Base-by-base conservation (phyloP, 1,284 basidiomycete genomes). In the Pterula multifida region DNA sequence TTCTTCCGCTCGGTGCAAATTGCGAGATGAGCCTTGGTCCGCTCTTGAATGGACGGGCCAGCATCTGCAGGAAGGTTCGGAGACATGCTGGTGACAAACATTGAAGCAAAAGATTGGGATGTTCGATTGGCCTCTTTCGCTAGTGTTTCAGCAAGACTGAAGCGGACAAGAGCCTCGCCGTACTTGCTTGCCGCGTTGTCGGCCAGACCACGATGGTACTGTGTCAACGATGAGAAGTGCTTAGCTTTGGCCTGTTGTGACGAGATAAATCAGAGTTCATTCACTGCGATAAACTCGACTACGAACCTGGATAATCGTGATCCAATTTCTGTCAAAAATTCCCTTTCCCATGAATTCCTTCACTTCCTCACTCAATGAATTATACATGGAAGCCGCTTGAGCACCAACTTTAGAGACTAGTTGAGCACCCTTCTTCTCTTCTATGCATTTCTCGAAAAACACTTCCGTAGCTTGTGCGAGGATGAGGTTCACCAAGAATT, bases 301-400 rank as follows among this genome's bases (percentile, higher is more conserved):
- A 32, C 71, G 47, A 58, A 84, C 90, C 72, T 91, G 87, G 45
- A 95, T 67, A 17, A 95, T 65, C 0, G 81, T 81, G 4, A 92
- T 77, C 95, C 95, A 98, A 58, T 91, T 90, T n/a, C 92, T 71
- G 60, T 98, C 92, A 62, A 98, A 90, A 53, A 97, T 86, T 2
- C 90, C 90, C 63, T 96, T 96, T 11, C 87, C 90, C 72, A 91
- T 86, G 59, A 95, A 95, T 60, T 98, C 95, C 62, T 95, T 95
- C 42, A 90, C 86, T 56, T 97, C 92, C 55, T 98, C 94, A 2
- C 74, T 73, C 3, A 97, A 71, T 0, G 78, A 69, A 0, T 72
- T 77, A 61, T 98, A 99, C 73, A 92, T 80, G 13, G 67, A 74
- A 0, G 89, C 87, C 0, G 86, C 78, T 61, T 96, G 90, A 36